Conservation (phyloP, 2,329 filamentous ascomycete species). For the Dichotomopilus funicola region DNA sequence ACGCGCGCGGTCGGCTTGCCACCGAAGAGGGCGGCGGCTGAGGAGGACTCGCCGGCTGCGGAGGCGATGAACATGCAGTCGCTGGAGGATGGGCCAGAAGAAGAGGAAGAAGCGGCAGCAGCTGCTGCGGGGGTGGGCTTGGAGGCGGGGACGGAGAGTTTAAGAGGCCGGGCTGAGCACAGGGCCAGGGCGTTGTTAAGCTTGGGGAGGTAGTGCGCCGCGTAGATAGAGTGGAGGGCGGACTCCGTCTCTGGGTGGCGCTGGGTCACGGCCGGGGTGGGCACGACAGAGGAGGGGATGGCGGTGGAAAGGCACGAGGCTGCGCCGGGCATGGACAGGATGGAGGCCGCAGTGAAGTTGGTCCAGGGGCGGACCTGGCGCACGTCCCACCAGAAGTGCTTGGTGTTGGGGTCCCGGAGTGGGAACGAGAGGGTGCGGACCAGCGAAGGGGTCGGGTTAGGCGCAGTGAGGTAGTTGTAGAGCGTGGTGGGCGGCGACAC, state of each 20-base stretch:
- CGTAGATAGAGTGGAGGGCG: conserved; percentile 68
- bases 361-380: conserved; percentile 81
- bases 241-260: conserved; percentile 72
- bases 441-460: conserved; percentile 76
- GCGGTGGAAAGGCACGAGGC: conserved; percentile 65
- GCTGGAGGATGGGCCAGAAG: conserved; percentile 32
- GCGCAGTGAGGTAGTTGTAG: conserved; percentile 66
- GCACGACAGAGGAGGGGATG: conserved; percentile 56
- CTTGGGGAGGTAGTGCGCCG: conserved; percentile 74
- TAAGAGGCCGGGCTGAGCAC: conserved; percentile 60
- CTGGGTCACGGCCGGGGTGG: conserved; percentile 48
- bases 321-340: conserved; percentile 67
- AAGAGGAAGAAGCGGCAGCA: too few relatives aligned
- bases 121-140: conserved; percentile 25
- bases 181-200: conserved; percentile 78
- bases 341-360: conserved; percentile 65
- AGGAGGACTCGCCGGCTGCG: conserved; percentile 49
- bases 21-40: conserved; percentile 46
- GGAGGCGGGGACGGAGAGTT: conserved; percentile 40
- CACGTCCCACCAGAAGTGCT: conserved; percentile 94
- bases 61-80: conserved; percentile 56
- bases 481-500: conserved; percentile 58
- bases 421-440: conserved; percentile 72
- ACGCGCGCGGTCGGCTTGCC: conserved; percentile 42
- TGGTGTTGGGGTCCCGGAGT: conserved; percentile 59